Base-by-base conservation (phyloP, 192 early-diverging fungal genomes). In the Globomyces pollinis-pini region DNA sequence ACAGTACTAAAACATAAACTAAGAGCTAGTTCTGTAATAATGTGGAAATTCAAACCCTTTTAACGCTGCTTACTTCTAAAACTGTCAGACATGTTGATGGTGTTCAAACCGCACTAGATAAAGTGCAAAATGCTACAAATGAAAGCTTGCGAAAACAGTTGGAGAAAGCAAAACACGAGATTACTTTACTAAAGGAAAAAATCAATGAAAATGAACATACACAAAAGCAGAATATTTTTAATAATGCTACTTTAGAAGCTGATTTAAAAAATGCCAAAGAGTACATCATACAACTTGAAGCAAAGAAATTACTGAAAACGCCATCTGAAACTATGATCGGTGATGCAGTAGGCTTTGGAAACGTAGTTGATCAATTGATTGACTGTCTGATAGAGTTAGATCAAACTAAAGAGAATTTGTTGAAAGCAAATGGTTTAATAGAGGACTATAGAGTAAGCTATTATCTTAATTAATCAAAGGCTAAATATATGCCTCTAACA, bases 281-380 rank as follows among this genome's bases (percentile, higher is more conserved):
- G 20, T 26, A 20, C 16, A 51, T 16, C 16, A 7, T 33, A 5
- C 50, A 30, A 12, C 9, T 51, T 16, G 21, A 55, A 16, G 18
- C 6, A 24, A 28, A 55, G 32, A 55, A 38, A 23, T 33, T 20
- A 45, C 1, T 57, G 4, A 38, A 20, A 57, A 36, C 23, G 64
- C 71, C 39, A 18, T n/a, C 39, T 1, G 59, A 60, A 47, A 33
- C 33, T 44, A 15, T 60, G 8, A 7, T 59, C 3, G 38, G 28
- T 20, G 50, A 45, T 9, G 23, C 39, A 7, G 8, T 55, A 2
- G 53, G 53, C 3, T 55, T 57, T 31, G n/a, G 15, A 26, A 33
- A 57, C 15, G 49, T 81, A 16, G 66, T 74, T 0, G 72, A 73
- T 41, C 73, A 81, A 43, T 41, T 81, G 42, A 71, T 70, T 7